Evolutionary conservation across 176 grass and related monocot genomes (phyloP).

Genomic region (Oryza punctata): DNA sequence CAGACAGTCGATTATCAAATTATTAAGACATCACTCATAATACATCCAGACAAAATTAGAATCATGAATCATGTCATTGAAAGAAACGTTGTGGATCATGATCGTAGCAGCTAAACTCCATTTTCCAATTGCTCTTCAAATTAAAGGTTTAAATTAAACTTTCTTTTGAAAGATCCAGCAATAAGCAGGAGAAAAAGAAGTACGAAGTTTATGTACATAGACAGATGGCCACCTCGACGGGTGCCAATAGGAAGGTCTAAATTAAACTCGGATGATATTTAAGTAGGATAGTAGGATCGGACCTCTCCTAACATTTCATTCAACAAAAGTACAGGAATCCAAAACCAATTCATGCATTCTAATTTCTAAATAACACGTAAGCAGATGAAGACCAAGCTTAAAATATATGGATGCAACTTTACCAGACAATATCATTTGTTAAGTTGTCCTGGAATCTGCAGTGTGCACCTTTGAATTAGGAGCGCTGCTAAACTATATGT

Average conservation of each 20-base stretch:
- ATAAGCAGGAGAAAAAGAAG: no score
- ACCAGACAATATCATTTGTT: not conserved
- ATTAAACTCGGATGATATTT: no score
- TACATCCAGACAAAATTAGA: not conserved
- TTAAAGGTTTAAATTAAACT: not conserved
- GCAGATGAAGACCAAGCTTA: not conserved
- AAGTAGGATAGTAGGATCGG: not conserved
- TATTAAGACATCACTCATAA: not conserved
- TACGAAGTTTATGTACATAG: no score
- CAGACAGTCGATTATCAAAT: not conserved
- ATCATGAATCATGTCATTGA: no score
- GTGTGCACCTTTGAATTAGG: not conserved
- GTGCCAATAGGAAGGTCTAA: not conserved
- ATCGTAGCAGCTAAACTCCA: not conserved
- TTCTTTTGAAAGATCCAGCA: no score
- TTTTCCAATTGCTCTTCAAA: not conserved
- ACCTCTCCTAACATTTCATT: not conserved
- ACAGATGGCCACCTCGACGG: no score
- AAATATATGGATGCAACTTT: not conserved
- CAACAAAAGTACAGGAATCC: not conserved
- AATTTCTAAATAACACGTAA: not conserved
- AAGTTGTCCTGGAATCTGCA: not conserved
- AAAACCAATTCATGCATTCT: not conserved
- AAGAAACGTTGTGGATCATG: not conserved
- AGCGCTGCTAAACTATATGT: not conserved